Conservation (phyloP, 371 early-diverging fungal genomes). For the Batrachochytrium dendrobatidis region DNA sequence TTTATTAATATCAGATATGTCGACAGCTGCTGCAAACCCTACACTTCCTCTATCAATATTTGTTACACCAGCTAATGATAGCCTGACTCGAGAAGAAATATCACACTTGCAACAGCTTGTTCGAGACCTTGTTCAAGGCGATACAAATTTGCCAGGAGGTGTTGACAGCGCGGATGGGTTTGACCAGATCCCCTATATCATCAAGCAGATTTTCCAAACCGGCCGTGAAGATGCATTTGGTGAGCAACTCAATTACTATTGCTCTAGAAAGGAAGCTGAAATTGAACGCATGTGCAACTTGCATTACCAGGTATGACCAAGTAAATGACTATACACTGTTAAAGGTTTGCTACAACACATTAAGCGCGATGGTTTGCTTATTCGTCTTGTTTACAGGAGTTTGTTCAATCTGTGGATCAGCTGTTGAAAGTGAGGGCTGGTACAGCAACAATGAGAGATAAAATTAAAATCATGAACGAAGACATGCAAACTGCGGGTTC, state of each 20-base stretch:
- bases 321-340: slow-evolving; percentile 28
- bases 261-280: slow-evolving; percentile 86
- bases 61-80: neutral
- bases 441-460: slow-evolving; percentile 72
- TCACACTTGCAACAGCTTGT: slow-evolving; percentile 32
- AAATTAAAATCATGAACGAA: slow-evolving; percentile 74
- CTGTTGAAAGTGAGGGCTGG: slow-evolving; percentile 87
- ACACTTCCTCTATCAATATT: too few relatives aligned
- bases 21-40: too few relatives aligned
- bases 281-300: slow-evolving; percentile 95
- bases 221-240: slow-evolving; percentile 79
- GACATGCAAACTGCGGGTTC: slow-evolving; percentile 78
- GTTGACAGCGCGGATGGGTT: slow-evolving; percentile 25
- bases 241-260: slow-evolving; percentile 74
- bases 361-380: neutral
- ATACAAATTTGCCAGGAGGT: neutral
- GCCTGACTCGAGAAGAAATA: slow-evolving; percentile 15
- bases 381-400: slow-evolving; percentile 56
- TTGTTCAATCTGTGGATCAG: slow-evolving; percentile 91
- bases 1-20: too few relatives aligned
- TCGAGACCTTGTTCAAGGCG: slow-evolving; percentile 26
- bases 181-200: slow-evolving; percentile 45
- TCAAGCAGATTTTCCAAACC: slow-evolving; percentile 82
- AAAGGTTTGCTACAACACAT: neutral
- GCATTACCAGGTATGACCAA: slow-evolving; percentile 88